phyloP scores from a whole-genome alignment of 2,329 filamentous ascomycete genomes.

The Venturia asperata region DNA sequence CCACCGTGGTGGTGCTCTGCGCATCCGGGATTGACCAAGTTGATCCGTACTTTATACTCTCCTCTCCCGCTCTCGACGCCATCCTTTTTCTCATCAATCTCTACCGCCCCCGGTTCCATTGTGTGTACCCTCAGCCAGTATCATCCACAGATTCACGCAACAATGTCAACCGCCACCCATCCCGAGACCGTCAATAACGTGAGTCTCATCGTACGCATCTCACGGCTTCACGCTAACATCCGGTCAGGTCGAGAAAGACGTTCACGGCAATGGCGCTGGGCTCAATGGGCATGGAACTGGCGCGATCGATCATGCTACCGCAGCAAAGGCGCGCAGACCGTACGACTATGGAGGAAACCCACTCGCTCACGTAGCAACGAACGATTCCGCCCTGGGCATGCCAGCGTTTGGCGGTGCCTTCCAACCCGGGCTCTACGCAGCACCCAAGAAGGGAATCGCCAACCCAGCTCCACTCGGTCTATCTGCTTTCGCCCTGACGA shows the following conservation, averaged over 20 bases:
- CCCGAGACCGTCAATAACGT: slow-evolving; percentile 2
- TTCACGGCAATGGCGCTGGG: slow-evolving; percentile 1
- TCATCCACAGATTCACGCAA: neutral
- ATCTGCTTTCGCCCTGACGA: slow-evolving; percentile 58
- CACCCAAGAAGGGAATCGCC: slow-evolving; percentile 43
- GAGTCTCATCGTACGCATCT: neutral
- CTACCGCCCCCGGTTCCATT: neutral
- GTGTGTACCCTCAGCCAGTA: neutral
- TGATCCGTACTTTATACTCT: neutral
- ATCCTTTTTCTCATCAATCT: neutral
- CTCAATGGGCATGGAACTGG: neutral
- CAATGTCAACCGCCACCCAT: neutral
- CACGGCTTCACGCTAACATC: neutral
- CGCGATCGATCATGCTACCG: neutral
- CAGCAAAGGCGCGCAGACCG: neutral
- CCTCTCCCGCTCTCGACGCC: neutral
- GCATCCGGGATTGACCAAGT: neutral
- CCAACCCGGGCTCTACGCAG: slow-evolving; percentile 44
- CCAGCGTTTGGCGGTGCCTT: slow-evolving; percentile 47
- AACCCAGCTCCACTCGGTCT: slow-evolving; percentile 56
- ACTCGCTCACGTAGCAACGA: slow-evolving; percentile 44
- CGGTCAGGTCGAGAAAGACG: neutral
- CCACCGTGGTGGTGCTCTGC: neutral
- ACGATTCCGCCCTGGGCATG: slow-evolving; percentile 40
- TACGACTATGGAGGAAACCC: slow-evolving; percentile 36